phyloP scores from a whole-genome alignment of 345 rosid species.

The Eucalyptus sideroxylon region DNA sequence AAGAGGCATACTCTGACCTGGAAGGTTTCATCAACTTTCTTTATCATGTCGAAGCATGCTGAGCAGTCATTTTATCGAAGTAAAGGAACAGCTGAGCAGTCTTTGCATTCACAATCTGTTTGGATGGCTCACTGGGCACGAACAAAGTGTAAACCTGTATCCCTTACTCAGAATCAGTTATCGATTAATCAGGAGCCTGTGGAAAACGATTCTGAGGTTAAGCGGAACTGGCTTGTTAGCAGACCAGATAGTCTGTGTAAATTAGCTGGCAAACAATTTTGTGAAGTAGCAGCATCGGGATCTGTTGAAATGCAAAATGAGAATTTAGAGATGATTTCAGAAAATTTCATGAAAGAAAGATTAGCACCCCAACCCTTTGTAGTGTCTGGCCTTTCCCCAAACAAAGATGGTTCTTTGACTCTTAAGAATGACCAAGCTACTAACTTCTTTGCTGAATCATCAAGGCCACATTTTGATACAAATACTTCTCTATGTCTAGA shows the following conservation, averaged over 20 bases:
- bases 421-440: background rate
- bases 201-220: background rate
- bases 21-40: background rate
- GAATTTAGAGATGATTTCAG: background rate
- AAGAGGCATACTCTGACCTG: background rate
- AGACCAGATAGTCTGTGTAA: conserved; percentile 1
- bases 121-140: conserved; percentile 72
- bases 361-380: conserved; percentile 7
- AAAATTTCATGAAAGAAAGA: conserved; percentile 7
- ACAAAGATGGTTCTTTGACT: background rate
- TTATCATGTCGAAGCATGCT: conserved; percentile 25
- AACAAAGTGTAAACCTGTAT: conserved; percentile 1
- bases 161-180: background rate
- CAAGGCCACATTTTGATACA: background rate
- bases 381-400: conserved; percentile 4
- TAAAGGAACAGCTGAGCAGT: conserved; percentile 5
- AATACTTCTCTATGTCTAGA: background rate
- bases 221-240: background rate
- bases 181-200: background rate
- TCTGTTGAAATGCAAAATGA: conserved; percentile 6
- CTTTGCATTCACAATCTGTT: conserved; percentile 23
- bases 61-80: conserved; percentile 2
- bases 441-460: background rate
- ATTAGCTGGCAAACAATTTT: conserved; percentile 1
- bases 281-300: conserved; percentile 4